Conservation (phyloP, 805 yeast genomes). For the Candida parachauliodes region DNA sequence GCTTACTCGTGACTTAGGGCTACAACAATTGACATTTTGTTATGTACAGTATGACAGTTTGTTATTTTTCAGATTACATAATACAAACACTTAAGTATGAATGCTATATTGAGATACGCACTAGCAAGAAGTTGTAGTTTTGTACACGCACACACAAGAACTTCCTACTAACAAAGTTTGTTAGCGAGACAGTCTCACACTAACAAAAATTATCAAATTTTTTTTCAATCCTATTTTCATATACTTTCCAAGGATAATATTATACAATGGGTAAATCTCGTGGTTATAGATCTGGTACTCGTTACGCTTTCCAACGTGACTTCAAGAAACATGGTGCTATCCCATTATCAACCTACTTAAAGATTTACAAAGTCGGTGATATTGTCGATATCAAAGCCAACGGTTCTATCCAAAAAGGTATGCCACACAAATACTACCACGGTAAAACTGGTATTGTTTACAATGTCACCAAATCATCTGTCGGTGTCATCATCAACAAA, state of each 20-base stretch:
- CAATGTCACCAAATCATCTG: constrained; percentile 98
- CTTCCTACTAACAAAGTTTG: background rate
- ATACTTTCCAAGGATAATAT: constrained; percentile 8
- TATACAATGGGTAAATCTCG: constrained; percentile 42
- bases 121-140: no score
- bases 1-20: constrained; percentile 5
- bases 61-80: constrained; percentile 2
- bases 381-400: constrained; percentile 99
- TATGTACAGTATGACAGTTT: background rate
- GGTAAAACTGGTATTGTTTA: constrained; percentile 99
- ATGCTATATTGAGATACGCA: no score
- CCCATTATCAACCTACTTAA: constrained; percentile 94
- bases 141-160: constrained; percentile 1
- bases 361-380: constrained; percentile 98
- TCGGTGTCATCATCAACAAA: constrained; percentile 98
- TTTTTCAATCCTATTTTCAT: constrained; percentile 5
- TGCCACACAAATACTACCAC: constrained; percentile 99
- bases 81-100: background rate
- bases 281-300: constrained; percentile 99
- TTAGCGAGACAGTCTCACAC: background rate
- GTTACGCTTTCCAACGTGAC: constrained; percentile 99
- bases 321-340: constrained; percentile 96
- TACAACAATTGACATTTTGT: background rate
- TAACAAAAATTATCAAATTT: constrained; percentile 6
- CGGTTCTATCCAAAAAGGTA: constrained; percentile 99